Evolutionary conservation across 257 asterid genomes (phyloP), one percentile per base, ranked within the genome.

Genomic region (Scutellaria minor): DNA sequence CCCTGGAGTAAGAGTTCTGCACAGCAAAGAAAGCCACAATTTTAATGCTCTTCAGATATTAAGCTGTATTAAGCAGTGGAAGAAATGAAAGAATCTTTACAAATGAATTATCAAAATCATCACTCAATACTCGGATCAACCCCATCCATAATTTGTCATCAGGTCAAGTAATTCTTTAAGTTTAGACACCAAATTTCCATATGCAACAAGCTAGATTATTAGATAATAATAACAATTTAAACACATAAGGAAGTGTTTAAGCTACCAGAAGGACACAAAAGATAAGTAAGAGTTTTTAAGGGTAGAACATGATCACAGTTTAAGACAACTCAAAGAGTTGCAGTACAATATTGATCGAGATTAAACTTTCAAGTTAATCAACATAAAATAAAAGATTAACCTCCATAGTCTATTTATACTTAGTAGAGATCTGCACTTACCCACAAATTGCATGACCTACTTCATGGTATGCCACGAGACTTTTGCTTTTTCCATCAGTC

Each of bases 401-500:
- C 18, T 39, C 24, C 1, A 20, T 3, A 39, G 13, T 45, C n/a
- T 24, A 13, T 8, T 3, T 9, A 12, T 40, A 48, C 53, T 31
- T 48, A 3, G 64, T 63, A 31, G 37, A 31, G 27, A 7, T 51
- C 18, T 24, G 66, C 52, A 86, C 96, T 82, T 79, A 92, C 99
- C 99, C 98, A 66, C 99, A 95, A 76, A 95, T 85, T 85, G 99
- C 98, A 78, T 95, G 98, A 20, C 99, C 99, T 66, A 92, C 99
- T 89, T 95, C 99, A 72, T 92, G 99, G 85, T 95, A 95, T 6
- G 99, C 97, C 70, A 95, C 96, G 6, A 95, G 89, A 84, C 97
- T 95, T 79, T 95, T 95, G 91, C 99, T 92, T 89, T 95, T 95
- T 58, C 99, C 99, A 77, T 95, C 99, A 39, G 99, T 95, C 99